phyloP scores from a whole-genome alignment of 192 early-diverging fungal species.

The Coemansia sp. region DNA sequence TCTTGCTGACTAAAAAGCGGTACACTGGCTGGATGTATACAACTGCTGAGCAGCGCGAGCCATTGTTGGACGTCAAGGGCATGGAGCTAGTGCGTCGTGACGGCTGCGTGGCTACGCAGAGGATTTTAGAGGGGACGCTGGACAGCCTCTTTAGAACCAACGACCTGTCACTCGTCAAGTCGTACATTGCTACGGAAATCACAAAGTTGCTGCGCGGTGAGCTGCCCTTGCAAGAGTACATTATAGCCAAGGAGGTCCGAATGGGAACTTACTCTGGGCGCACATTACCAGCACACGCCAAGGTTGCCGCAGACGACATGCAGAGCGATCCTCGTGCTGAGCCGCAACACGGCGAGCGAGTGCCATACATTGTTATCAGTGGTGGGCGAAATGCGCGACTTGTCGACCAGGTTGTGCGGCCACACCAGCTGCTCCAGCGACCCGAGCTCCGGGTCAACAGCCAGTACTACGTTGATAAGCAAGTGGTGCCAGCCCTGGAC shows the following conservation, averaged over 20 bases:
- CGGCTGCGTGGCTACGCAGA: constrained; percentile 74
- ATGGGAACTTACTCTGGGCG: constrained; percentile 69
- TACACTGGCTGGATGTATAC: constrained; percentile 90
- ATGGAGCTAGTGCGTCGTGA: constrained; percentile 93
- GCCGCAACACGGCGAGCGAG: constrained; percentile 84
- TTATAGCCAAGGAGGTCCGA: constrained; percentile 86
- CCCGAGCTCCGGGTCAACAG: constrained; percentile 70
- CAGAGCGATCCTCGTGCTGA: constrained; percentile 66
- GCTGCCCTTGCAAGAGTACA: constrained; percentile 73
- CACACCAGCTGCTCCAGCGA: constrained; percentile 61
- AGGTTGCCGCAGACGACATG: constrained; percentile 69
- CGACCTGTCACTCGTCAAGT: constrained; percentile 78
- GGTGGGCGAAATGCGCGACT: constrained; percentile 64
- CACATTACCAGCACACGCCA: constrained; percentile 66
- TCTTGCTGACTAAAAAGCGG: constrained; percentile 90
- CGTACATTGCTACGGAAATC: constrained; percentile 70
- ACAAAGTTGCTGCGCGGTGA: constrained; percentile 66
- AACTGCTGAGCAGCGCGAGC: constrained; percentile 58
- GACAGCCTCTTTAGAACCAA: constrained; percentile 78
- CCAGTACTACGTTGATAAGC: constrained; percentile 82
- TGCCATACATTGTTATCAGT: constrained; percentile 84
- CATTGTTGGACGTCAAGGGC: constrained; percentile 90
- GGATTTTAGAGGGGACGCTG: constrained; percentile 73
- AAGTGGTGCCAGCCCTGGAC: constrained; percentile 77
- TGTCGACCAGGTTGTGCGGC: constrained; percentile 70